Evolutionary conservation across 768 basidiomycete genomes (phyloP), one percentile per base, ranked within the genome.

Genomic region (Strobilomyces echinocephalus): DNA sequence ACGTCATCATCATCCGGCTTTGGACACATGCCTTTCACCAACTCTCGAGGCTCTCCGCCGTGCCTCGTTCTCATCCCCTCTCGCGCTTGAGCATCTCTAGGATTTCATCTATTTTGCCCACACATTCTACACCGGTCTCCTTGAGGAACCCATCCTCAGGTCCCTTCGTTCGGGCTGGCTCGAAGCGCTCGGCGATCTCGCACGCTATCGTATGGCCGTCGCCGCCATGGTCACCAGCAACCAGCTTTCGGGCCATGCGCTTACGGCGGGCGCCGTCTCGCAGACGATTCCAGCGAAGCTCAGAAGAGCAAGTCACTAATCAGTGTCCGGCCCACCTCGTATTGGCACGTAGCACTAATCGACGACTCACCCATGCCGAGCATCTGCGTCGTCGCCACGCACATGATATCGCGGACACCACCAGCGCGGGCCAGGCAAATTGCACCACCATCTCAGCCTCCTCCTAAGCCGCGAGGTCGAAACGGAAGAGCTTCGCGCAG

Each of bases 31-130:
- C 81, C 0, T 97, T 97, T 67, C 85, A 95, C 70, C 88, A 87
- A 43, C 79, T 95, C 36, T 98, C 57, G 93, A 97, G 69, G 83
- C 88, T 14, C 81, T 99, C 35, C 88, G 95, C 14, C 87, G 88
- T 49, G 86, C 90, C 0, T 89, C 92, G 39, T 82, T 88, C 59
- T 75, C 78, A 6, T 79, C 75, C 0, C 66, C 69, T n/a, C 60
- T 67, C 21, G 91, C 93, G 5, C 78, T 95, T 28, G 97, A 99
- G 57, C 89, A 93, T 55, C 81, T 98, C 0, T 89, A 93, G 63
- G 94, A 94, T 56, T 95, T 94, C 60, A 91, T 97, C 40, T 92
- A 94, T 62, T 97, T 92, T 59, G 89, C 95, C 0, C 98, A 98
- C 72, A 85, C 84, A 0, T 95, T 95, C 63, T 98, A 98, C 73